Base-by-base conservation (phyloP, 441 rosid species). In the Gossypium schwendimanii region DNA sequence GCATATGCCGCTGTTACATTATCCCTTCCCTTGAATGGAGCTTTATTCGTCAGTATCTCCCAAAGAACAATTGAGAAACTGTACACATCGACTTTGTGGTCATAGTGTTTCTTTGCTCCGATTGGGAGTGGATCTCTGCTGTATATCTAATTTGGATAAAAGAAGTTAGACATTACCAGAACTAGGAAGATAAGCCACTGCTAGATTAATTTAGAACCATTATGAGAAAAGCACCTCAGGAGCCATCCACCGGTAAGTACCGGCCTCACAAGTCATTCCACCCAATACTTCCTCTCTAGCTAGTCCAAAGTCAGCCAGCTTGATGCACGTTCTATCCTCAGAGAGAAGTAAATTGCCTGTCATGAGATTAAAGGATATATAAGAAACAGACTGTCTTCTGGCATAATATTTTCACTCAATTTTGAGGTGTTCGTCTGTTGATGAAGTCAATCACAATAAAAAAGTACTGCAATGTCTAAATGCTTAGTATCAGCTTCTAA, bases 181-280 rank as follows among this genome's bases (percentile, higher is more conserved):
- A 65, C 21, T 47, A 17, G 39, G 50, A 53, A 62, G 21, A 75
- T 17, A n/a, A n/a, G 47, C 26, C 12, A 20, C 33, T 21, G 12
- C 28, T 5, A 10, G 31, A 54, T 58, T 60, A 10, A 6, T 10
- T 52, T 63, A 39, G 4, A 70, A 44, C 0, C 49, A 31, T 64
- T 39, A 73, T 73, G 26, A 9, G 69, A 11, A n/a, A 54, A 63
- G 58, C 73, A 91, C 92, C 88, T 86, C 93, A 0, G 94, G 94
- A 75, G 96, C 96, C 96, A 91, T 91, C 88, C 88, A 91, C 65
- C 87, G 82, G 73, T 85, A 89, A 50, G 90, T 86, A 8, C 96
- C 96, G n/a, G 80, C 87, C 75, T 84, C 94, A 80, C 85, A 74
- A 36, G 88, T 85, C 96, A 89, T 87, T 14, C 75, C 80, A 31